A percentile compares a stretch with the other conserved stretches of the same genome.
These are phyloP conservation scores for Sonneratia alba DNA, from an alignment of 345 rosid species.

Conservation along the genomic window DNA sequence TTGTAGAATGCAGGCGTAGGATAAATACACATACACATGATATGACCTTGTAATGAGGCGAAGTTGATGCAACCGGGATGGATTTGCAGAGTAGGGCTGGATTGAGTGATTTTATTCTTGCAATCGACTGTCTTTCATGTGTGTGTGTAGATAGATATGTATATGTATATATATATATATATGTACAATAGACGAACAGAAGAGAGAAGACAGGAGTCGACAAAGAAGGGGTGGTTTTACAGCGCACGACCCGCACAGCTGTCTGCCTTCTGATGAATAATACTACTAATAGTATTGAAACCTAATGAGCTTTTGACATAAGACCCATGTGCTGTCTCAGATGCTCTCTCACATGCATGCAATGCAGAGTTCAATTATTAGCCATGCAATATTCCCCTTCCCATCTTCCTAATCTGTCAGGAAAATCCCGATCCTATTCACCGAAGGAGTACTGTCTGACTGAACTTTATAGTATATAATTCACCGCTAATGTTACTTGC, in stretches of 20 bases:
- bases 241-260: not conserved
- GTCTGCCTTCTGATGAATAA: not conserved
- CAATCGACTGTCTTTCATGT: too few relatives aligned
- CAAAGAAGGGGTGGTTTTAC: not conserved
- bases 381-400: not conserved
- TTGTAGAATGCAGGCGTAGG: too few relatives aligned
- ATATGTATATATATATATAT: too few relatives aligned
- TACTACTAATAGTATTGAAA: not conserved
- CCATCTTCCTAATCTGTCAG: not conserved
- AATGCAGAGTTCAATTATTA: not conserved
- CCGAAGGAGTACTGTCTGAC: too few relatives aligned
- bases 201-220: not conserved
- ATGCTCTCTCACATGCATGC: conserved; percentile 1
- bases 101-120: too few relatives aligned
- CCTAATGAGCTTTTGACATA: not conserved
- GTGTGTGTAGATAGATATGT: too few relatives aligned
- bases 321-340: not conserved
- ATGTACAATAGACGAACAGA: not conserved
- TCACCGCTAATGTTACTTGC: too few relatives aligned
- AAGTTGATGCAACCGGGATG: too few relatives aligned
- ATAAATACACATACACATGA: too few relatives aligned
- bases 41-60: too few relatives aligned
- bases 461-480: too few relatives aligned
- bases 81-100: too few relatives aligned
- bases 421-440: not conserved